These are phyloP conservation scores for Kuraishia borneana DNA, from an alignment of 805 yeast genomes.

Conservation along the genomic window DNA sequence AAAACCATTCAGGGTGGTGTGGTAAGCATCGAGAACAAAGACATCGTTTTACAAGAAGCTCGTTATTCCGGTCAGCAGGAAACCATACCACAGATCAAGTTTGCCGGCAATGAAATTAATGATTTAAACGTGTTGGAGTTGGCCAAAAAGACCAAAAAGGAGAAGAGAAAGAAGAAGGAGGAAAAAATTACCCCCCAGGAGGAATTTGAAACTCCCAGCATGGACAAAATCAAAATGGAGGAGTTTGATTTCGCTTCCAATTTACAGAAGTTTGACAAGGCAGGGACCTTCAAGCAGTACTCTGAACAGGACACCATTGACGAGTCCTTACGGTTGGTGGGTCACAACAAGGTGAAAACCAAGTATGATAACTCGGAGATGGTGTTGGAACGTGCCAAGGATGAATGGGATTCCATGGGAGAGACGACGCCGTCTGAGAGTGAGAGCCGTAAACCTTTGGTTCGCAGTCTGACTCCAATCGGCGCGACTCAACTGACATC, in stretches of 20 bases:
- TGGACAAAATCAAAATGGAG: constrained; percentile 31
- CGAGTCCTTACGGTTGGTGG: constrained; percentile 56
- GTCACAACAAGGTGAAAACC: constrained; percentile 51
- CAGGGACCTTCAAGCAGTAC: constrained; percentile 68
- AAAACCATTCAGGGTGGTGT: constrained; percentile 28
- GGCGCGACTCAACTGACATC: constrained; percentile 6
- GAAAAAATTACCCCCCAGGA: constrained; percentile 9
- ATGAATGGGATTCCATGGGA: constrained; percentile 39
- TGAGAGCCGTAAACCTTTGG: constrained; percentile 7
- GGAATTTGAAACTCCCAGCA: constrained; percentile 39
- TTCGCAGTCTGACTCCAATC: constrained; percentile 9
- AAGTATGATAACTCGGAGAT: constrained; percentile 66
- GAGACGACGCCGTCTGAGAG: constrained; percentile 12
- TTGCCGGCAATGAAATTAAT: constrained; percentile 26
- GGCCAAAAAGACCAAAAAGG: constrained; percentile 24
- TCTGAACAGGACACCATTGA: constrained; percentile 49
- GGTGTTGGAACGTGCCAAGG: constrained; percentile 41
- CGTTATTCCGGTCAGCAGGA: constrained; percentile 7
- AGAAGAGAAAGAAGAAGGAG: constrained; percentile 4
- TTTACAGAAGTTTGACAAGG: constrained; percentile 72
- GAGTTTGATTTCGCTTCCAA: constrained; percentile 86
- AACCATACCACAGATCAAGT: constrained; percentile 7
- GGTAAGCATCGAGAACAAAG: constrained; percentile 27
- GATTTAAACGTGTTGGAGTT: constrained; percentile 47
- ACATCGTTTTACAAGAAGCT: constrained; percentile 10